Percentiles rank a stretch among this genome's conserved stretches.
phyloP scores from a whole-genome alignment of 352 stramenopile species.

The Globisporangium okanoganense region DNA sequence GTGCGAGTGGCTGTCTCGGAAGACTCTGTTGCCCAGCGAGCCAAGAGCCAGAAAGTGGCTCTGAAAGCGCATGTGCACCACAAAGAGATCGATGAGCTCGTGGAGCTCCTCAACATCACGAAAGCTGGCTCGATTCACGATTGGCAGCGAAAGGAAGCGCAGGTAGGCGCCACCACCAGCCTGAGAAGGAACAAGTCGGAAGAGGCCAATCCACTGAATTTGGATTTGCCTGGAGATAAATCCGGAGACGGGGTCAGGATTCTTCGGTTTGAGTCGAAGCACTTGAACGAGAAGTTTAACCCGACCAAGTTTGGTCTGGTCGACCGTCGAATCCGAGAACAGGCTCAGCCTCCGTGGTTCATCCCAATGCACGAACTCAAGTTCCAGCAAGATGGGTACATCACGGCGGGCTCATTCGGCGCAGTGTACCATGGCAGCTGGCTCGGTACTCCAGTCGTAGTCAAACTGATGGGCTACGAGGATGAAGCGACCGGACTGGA shows the following conservation, averaged over 20 bases:
- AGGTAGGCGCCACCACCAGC: background rate
- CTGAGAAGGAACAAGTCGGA: background rate
- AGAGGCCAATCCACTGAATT: background rate
- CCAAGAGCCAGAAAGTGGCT: slow-evolving; percentile 4
- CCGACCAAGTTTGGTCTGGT: slow-evolving; percentile 3
- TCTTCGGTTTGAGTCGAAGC: slow-evolving; percentile 7
- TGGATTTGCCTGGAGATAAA: background rate
- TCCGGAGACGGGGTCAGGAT: slow-evolving; percentile 3
- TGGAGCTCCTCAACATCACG: slow-evolving; percentile 1
- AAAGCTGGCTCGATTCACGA: slow-evolving; percentile 1
- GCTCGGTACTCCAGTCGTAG: slow-evolving; percentile 12
- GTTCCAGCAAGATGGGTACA: slow-evolving; percentile 10
- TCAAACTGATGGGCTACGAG: slow-evolving; percentile 15
- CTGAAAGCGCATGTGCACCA: slow-evolving; percentile 9
- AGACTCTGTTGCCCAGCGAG: background rate
- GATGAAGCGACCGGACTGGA: slow-evolving; percentile 10
- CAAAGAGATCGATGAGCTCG: slow-evolving; percentile 12
- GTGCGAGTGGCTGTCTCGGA: slow-evolving; percentile 9
- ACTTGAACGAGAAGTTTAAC: slow-evolving; percentile 13
- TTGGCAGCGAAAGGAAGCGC: slow-evolving; percentile 8
- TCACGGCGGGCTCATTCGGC: slow-evolving; percentile 19
- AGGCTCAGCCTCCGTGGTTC: slow-evolving; percentile 11
- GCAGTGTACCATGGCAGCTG: slow-evolving; percentile 18
- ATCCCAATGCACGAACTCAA: slow-evolving; percentile 16
- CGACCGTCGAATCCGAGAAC: slow-evolving; percentile 9